phyloP scores from a whole-genome alignment of 331 rosid species.

The Phaseolus coccineus region DNA sequence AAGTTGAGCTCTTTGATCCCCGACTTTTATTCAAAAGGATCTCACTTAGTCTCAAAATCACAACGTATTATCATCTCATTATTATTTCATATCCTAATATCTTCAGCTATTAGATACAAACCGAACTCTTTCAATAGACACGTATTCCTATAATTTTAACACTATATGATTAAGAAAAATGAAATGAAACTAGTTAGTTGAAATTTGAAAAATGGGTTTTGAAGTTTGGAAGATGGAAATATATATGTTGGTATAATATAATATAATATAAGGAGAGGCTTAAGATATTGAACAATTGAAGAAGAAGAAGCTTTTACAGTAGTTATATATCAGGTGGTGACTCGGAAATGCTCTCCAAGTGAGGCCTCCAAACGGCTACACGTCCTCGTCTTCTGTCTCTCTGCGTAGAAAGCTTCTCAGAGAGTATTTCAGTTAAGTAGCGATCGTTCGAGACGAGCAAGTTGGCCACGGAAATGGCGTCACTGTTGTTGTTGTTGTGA shows the following conservation, averaged over 20 bases:
- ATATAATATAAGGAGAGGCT: conserved; percentile 34
- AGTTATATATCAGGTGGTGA: conserved; percentile 68
- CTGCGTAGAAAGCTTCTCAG: conserved; percentile 81
- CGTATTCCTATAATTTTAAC: background rate
- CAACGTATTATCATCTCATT: background rate
- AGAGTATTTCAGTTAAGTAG: conserved; percentile 81
- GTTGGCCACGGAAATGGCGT: conserved; percentile 50
- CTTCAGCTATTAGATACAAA: background rate
- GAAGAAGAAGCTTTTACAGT: conserved; percentile 35
- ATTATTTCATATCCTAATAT: background rate
- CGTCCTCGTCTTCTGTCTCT: conserved; percentile 87
- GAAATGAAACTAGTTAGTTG: background rate
- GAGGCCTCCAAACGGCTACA: conserved; percentile 96
- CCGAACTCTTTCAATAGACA: background rate
- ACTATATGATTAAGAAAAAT: background rate
- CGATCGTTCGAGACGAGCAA: conserved; percentile 70
- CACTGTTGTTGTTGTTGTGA: background rate
- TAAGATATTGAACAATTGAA: conserved; percentile 14
- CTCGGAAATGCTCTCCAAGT: conserved; percentile 86
- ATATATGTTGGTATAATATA: background rate
- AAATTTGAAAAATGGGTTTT: conserved; percentile 39
- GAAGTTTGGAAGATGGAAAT: conserved; percentile 33
- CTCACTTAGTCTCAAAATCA: background rate
- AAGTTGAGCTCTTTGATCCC: conserved; percentile 20
- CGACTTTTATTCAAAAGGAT: conserved; percentile 23